Evolutionary conservation across 192 early-diverging fungal species (phyloP).

Genomic region (Diversispora eburnea): DNA sequence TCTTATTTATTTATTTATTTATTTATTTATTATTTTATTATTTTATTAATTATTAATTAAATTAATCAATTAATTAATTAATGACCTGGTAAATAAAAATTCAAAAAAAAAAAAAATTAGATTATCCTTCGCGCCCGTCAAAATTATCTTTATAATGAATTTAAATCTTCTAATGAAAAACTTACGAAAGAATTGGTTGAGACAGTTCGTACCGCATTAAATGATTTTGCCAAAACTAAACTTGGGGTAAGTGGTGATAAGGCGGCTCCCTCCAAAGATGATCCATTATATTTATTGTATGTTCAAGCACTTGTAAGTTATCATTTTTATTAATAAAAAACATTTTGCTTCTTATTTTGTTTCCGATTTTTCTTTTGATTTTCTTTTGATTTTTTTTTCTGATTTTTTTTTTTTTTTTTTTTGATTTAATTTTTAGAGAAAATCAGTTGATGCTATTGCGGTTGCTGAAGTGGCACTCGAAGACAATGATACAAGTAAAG

Average conservation of each 20-base stretch:
- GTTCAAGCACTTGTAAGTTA: constrained; percentile 62
- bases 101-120: constrained; percentile 28
- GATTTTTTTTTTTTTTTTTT: background rate
- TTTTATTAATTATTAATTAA: background rate
- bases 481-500: constrained; percentile 39
- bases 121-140: constrained; percentile 91
- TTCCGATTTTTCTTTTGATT: background rate
- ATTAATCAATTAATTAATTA: background rate
- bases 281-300: constrained; percentile 76
- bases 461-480: constrained; percentile 45
- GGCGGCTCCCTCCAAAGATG: constrained; percentile 39
- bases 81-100: no score
- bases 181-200: constrained; percentile 51
- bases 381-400: background rate
- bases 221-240: constrained; percentile 56
- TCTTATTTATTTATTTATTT: background rate
- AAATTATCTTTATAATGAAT: constrained; percentile 67
- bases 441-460: constrained; percentile 38
- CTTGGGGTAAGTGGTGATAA: constrained; percentile 49
- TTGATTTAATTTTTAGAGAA: constrained; percentile 30
- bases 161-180: constrained; percentile 36
- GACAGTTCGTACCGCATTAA: constrained; percentile 60
- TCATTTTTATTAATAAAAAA: background rate
- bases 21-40: no score
- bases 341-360: no score